Evolutionary conservation across 345 rosid genomes (phyloP), one percentile per base, ranked within the genome.

Genomic region (Psidium guajava): DNA sequence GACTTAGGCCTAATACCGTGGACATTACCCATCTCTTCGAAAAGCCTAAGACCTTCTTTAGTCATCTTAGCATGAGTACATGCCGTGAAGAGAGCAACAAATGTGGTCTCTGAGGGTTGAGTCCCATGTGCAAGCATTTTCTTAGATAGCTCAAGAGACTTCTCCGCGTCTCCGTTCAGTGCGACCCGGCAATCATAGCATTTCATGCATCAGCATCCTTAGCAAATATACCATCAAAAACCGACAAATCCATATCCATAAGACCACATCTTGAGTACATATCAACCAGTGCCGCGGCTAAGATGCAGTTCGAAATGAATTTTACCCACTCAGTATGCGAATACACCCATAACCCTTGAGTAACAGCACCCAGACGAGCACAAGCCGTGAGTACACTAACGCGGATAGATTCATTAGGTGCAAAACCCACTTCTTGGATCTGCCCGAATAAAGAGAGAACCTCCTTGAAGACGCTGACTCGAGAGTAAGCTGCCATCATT

Each of bases 401-500:
- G 83, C 88, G 89, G 54, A 85, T 83, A 7, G 91, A 90, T 75
- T 90, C 91, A 28, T 90, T 90, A 54, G 91, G 90, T 36, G 27
- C 64, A 16, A 74, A 51, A 20, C 85, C 85, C 15, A 15, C 55
- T 53, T 86, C 86, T 80, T 88, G 91, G 89, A 90, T 90, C 52
- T 56, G 83, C 84, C 85, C 74, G 28, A 90, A 90, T 85, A 90
- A 84, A 83, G 73, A 82, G 49, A 90, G 86, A 83, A 90, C 91
- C 85, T 90, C 90, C 52, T 83, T 88, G 50, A 85, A 90, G 83
- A 88, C 85, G 52, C 89, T 85, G 77, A 59, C 75, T 58, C 86
- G 87, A 59, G 91, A 90, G 87, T 88, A 90, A 32, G 91, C 90
- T 3, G 91, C 91, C 86, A 90, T 88, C 57, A 90, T 83, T 3